These are phyloP conservation scores for Rhynchospora breviuscula DNA, from an alignment of 176 grass and related monocot species.

Conservation along the genomic window DNA sequence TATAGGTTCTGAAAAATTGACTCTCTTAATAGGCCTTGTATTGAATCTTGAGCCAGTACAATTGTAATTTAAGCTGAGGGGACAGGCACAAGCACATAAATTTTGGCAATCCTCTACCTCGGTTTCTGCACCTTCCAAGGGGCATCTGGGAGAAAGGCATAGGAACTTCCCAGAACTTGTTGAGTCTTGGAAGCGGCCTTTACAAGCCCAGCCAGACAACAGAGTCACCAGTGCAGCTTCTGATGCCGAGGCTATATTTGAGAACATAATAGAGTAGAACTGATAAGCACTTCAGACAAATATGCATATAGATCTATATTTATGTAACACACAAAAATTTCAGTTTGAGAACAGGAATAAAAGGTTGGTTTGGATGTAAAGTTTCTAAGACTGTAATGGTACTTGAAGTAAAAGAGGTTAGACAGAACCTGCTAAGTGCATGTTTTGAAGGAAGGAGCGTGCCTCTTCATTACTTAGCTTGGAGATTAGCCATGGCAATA, in stretches of 20 bases:
- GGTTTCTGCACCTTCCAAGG: conserved; percentile 29
- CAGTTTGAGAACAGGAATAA: neutral
- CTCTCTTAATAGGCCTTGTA: conserved; percentile 32
- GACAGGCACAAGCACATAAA: conserved; percentile 57
- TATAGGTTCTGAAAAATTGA: conserved; percentile 32
- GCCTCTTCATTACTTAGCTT: conserved; percentile 75
- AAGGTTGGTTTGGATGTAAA: neutral
- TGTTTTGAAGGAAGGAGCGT: conserved; percentile 80
- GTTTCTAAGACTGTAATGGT: neutral
- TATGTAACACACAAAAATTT: neutral
- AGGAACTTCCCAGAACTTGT: conserved; percentile 64
- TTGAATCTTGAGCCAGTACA: conserved; percentile 30
- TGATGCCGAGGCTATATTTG: conserved; percentile 61
- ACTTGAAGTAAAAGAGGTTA: neutral
- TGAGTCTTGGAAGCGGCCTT: conserved; percentile 51
- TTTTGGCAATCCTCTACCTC: conserved; percentile 47
- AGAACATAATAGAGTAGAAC: conserved; percentile 26
- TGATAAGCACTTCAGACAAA: conserved; percentile 19
- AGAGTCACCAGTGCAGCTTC: conserved; percentile 81
- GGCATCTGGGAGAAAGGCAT: conserved; percentile 55
- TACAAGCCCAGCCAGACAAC: conserved; percentile 95
- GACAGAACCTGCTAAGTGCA: conserved; percentile 67
- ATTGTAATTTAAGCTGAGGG: conserved; percentile 29
- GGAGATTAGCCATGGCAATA: conserved; percentile 84
- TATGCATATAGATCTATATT: conserved; percentile 4